Base-by-base conservation (phyloP, 2,329 filamentous ascomycete genomes). In the Cytospora paraplurivora region DNA sequence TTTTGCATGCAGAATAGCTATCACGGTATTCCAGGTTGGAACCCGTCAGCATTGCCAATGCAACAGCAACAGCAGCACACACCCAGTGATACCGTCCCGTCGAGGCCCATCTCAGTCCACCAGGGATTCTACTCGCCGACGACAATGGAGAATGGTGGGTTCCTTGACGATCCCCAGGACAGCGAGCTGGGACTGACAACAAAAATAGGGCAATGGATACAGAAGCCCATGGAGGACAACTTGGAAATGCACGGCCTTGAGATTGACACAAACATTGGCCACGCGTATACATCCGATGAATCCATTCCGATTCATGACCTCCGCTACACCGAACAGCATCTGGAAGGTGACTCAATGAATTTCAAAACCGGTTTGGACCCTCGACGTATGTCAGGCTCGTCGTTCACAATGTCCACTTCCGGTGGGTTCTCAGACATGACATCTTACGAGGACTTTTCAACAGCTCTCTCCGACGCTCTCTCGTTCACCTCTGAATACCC, bases 361-460 rank as follows among this genome's bases (percentile, higher is more conserved):
- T 79, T 83, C 65, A 84, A 86, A 49, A 77, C 81, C 60, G 78
- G 76, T n/a, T 74, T 82, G 53, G 82, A 84, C 67, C 79, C 82
- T 54, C 82, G 88, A 64, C 83, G 88, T 66, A 84, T 90, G 79
- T 91, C 89, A 21, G 88, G 88, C 55, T 91, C 89, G 2, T 91
- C 89, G 1, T 90, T 90, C 71, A 89, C 88, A 47, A 83, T 91
- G 76, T 91, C 89, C 17, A 90, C 85, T 0, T 83, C 83, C 50
- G 83, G 87, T 27, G 81, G 81, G 27, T 77, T 89, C 50, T 88
- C 87, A 6, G 88, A 91, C 69, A 85, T 90, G 73, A 82, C 87
- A 56, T 86, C 87, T 4, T 91, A 89, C 72, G 88, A 92, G 63
- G 88, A 92, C 67, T 85, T 89, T 71, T 87, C 88, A 17, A 79